Evolutionary conservation across 2,329 filamentous ascomycete species (phyloP).

Genomic region (Colletotrichum aenigma): DNA sequence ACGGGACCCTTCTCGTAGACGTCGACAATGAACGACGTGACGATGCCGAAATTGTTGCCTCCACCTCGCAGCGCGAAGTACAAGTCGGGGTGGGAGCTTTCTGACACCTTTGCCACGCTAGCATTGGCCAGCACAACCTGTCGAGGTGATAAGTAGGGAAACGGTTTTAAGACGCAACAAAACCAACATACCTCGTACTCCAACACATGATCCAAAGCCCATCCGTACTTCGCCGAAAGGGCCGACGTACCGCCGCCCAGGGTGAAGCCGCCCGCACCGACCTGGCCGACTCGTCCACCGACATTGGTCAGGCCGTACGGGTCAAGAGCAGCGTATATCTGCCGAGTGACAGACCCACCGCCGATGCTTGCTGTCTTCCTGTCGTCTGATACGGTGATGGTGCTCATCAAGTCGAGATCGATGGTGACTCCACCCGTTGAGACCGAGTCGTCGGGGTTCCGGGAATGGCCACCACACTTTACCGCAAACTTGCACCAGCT

Average conservation of each 20-base stretch:
- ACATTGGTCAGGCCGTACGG: conserved; percentile 43
- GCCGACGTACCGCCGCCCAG: conserved; percentile 57
- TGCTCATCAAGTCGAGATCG: not conserved
- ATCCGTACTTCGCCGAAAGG: conserved; percentile 42
- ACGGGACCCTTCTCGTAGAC: not conserved
- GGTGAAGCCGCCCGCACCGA: conserved; percentile 49
- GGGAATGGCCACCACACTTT: conserved; percentile 61
- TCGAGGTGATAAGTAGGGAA: not conserved
- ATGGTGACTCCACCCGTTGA: conserved; percentile 41
- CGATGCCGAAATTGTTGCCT: not conserved
- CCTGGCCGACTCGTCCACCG: conserved; percentile 47
- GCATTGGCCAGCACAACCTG: not conserved
- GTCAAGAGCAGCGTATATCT: not conserved
- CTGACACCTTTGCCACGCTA: not conserved
- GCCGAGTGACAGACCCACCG: not conserved
- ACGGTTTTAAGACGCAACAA: not conserved
- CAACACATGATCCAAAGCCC: conserved; percentile 43
- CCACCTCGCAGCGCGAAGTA: not conserved
- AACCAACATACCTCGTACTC: conserved; percentile 47
- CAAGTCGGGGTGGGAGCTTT: not conserved
- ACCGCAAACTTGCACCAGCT: conserved; percentile 49
- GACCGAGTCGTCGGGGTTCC: conserved; percentile 57
- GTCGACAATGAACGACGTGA: not conserved
- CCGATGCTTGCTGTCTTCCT: not conserved
- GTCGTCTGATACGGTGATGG: not conserved